Evolutionary conservation across 2,329 filamentous ascomycete species (phyloP).

Genomic region (Ophiostoma fasciatum): DNA sequence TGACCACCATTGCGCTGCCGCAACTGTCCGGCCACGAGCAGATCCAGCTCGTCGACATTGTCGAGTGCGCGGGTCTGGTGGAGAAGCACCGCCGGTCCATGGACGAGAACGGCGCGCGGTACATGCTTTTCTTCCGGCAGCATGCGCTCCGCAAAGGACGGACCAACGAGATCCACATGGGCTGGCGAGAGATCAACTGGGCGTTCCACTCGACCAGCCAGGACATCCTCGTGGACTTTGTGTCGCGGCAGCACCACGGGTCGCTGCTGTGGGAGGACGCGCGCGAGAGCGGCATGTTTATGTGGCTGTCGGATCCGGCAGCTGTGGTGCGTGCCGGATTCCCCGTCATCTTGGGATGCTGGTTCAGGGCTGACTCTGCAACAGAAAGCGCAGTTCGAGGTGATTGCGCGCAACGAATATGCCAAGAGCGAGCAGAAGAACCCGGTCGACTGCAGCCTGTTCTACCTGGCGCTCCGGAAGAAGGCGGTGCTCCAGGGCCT

Average conservation of each 20-base stretch:
- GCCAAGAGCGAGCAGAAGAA: conserved; percentile 77
- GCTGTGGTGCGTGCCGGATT: conserved; percentile 50
- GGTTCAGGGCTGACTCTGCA: neutral
- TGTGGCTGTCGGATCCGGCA: conserved; percentile 73
- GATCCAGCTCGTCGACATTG: conserved; percentile 68
- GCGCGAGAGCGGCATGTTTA: conserved; percentile 75
- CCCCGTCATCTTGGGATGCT: conserved; percentile 5
- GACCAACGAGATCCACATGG: conserved; percentile 50
- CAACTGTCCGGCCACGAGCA: conserved; percentile 76
- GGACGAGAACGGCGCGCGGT: conserved; percentile 78
- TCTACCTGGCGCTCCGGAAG: conserved; percentile 81
- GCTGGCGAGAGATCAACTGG: conserved; percentile 71
- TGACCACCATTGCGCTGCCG: conserved; percentile 60
- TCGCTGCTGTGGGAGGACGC: conserved; percentile 76
- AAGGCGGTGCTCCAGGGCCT: conserved; percentile 81
- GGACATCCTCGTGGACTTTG: conserved; percentile 76
- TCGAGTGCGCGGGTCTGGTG: conserved; percentile 71
- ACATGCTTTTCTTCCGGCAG: conserved; percentile 76
- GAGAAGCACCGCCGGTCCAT: conserved; percentile 79
- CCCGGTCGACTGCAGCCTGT: conserved; percentile 79
- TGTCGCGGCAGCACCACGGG: conserved; percentile 64
- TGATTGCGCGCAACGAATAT: conserved; percentile 87
- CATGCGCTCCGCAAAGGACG: conserved; percentile 56
- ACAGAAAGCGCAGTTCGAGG: conserved; percentile 66
- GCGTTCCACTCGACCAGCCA: conserved; percentile 76